Conservation (phyloP, 1,284 basidiomycete genomes). For the Hymenochaete sp. region DNA sequence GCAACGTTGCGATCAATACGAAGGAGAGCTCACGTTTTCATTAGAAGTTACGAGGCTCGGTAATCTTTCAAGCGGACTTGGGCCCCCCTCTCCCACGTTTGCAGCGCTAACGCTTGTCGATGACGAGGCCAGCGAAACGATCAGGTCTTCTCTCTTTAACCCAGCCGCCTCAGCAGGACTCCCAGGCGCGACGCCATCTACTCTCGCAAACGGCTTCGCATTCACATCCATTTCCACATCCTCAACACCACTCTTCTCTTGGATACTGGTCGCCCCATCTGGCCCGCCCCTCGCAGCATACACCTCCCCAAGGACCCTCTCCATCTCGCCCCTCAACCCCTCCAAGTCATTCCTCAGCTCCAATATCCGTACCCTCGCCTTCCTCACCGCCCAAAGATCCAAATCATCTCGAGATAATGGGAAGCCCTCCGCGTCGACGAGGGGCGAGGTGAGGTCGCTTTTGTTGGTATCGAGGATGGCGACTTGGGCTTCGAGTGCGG, state of each 20-base stretch:
- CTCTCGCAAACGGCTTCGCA: conserved; percentile 58
- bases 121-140: conserved; percentile 66
- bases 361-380: conserved; percentile 63
- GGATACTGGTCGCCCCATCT: not conserved
- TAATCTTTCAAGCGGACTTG: too few species aligned
- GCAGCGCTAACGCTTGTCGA: too few species aligned
- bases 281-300: conserved; percentile 38
- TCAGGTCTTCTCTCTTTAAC: conserved; percentile 59
- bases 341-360: conserved; percentile 72
- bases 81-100: too few species aligned
- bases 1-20: not conserved
- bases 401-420: conserved; percentile 76
- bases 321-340: conserved; percentile 58
- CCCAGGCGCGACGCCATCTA: conserved; percentile 66
- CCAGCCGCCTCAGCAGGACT: conserved; percentile 78
- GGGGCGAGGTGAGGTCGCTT: conserved; percentile 55
- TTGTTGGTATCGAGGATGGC: conserved; percentile 52
- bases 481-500: conserved; percentile 50
- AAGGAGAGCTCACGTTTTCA: conserved; percentile 54
- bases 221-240: conserved; percentile 17
- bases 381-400: conserved; percentile 76
- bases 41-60: conserved; percentile 60
- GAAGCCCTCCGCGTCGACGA: conserved; percentile 80
- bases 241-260: conserved; percentile 19
- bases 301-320: conserved; percentile 55